Evolutionary conservation across 352 stramenopile species (phyloP), one percentile per base, ranked within the genome.

Genomic region (Pythium brachiatum): DNA sequence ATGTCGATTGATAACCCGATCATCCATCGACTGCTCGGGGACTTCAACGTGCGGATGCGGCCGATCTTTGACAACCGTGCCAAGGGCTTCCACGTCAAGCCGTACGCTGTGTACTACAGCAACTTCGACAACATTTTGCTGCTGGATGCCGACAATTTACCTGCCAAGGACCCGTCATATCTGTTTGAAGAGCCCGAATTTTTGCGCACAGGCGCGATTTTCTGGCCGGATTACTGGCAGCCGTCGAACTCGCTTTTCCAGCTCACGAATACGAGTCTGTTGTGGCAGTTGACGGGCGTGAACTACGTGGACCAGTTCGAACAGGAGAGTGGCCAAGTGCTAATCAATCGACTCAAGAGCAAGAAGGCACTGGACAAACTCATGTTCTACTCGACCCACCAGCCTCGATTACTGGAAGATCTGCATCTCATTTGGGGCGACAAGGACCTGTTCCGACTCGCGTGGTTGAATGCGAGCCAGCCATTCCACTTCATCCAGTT

Each of bases 141-240:
- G 23, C 52, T 96, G 27, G 85, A 96, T 56, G 81, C 82, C 1
- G 87, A 96, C 68, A 96, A 94, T 29, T 70, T 94, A 26, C 80
- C 87, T 2, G 71, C 81, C 1, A 84, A 84, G 56, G 87, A 96
- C 72, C 87, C 87, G 29, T 90, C 81, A 20, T 94, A 93, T 63
- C 64, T 96, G 27, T 96, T 96, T 46, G 79, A 92, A 34, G 78
- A 90, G 9, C 79, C 78, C 2, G 81, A 90, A 66, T 94, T 94
- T 31, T 29, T 88, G 23, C 63, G 66, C 11, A 91, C 83, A 0
- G 86, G 87, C 34, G 87, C 87, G 25, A 81, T 94, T 56, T 96
- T 94, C 62, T 96, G 87, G 85, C 85, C 85, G 3, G 85, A 94
- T 63, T 93, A 85, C 57, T 94, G 86, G 83, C 82, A 92, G 46